Evolutionary conservation across 2,329 filamentous ascomycete genomes (phyloP), one percentile per base, ranked within the genome.

Genomic region (Cladosporium halotolerans): DNA sequence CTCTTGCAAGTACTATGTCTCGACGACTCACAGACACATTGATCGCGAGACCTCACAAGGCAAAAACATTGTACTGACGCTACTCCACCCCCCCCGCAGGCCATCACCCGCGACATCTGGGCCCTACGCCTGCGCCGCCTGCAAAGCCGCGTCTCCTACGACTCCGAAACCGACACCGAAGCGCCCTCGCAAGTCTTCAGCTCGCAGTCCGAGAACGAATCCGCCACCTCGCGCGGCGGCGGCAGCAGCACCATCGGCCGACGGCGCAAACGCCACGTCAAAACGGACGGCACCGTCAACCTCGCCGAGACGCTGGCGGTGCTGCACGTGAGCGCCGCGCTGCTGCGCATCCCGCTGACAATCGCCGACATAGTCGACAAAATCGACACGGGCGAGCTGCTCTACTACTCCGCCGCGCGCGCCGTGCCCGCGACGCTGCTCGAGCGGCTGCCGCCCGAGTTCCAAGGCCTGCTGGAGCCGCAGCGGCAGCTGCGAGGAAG

Each of bases 61-160:
- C 23, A 28, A 28, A 28, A 45, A 46, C 4, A 41, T 44, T 40
- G n/a, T 54, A 13, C 34, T 43, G 44, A 40, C 11, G 31, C 64
- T 59, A 58, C 23, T 28, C 23, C 44, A 44, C 54, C n/a, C 9
- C 10, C 36, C 44, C 51, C 42, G 23, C 44, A 53, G 79, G 73
- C 62, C 75, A 76, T 95, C 9, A 83, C 95, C 4, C 82, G 84
- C 55, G 90, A 96, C 66, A 78, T 99, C 11, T 99, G 93, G 92
- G 78, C 85, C 49, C 72, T 96, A 47, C 81, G 89, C 48, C 74
- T 90, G 36, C 76, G 80, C 45, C 78, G 76, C 44, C 72, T 88
- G 33, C 56, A 75, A 67, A 54, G 70, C 73, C 50, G 70, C 66
- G 62, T 63, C 23, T 55, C 57, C 4, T 61, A 75, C 10, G 68